A percentile compares a stretch with the other conserved stretches of the same genome.
Conservation (phyloP, 1,284 basidiomycete species). For the Grifola frondosa region DNA sequence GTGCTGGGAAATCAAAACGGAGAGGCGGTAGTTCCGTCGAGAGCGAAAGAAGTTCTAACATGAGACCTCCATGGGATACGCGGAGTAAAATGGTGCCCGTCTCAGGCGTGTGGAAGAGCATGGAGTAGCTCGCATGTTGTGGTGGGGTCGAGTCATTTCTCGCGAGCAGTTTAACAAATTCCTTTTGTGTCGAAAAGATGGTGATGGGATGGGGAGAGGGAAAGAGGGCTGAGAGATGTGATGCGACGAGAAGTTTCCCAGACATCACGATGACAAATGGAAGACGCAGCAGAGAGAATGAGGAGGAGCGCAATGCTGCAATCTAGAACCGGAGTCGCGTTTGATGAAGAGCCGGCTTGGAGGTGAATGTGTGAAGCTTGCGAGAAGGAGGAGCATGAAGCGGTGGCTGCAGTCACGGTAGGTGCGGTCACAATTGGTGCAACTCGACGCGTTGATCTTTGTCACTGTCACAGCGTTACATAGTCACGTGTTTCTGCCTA, state of each 20-base stretch:
- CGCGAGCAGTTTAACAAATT: constrained; percentile 43
- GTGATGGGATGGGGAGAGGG: constrained; percentile 51
- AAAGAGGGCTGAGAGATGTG: constrained; percentile 65
- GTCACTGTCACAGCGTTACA: too few relatives aligned
- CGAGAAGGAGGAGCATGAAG: too few relatives aligned
- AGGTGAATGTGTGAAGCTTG: too few relatives aligned
- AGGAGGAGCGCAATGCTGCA: not conserved
- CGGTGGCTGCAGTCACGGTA: too few relatives aligned
- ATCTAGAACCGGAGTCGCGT: too few relatives aligned
- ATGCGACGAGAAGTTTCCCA: constrained; percentile 49
- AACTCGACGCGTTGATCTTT: too few relatives aligned
- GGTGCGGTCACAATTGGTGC: too few relatives aligned
- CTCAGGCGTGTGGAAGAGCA: constrained; percentile 52
- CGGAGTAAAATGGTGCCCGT: constrained; percentile 75
- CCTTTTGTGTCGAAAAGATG: constrained; percentile 55
- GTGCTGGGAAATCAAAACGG: constrained; percentile 76
- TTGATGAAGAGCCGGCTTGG: too few relatives aligned
- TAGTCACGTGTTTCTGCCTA: too few relatives aligned
- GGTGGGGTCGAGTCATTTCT: constrained; percentile 52
- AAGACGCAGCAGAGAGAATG: constrained; percentile 4
- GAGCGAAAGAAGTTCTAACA: constrained; percentile 76
- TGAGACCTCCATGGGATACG: constrained; percentile 71
- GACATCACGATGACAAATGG: constrained; percentile 2
- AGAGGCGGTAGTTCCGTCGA: constrained; percentile 62
- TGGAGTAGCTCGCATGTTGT: constrained; percentile 75